A percentile compares a stretch with the other conserved stretches of the same genome.
Conservation (phyloP, 1,284 basidiomycete species). For the Sporisorium sorghi region DNA sequence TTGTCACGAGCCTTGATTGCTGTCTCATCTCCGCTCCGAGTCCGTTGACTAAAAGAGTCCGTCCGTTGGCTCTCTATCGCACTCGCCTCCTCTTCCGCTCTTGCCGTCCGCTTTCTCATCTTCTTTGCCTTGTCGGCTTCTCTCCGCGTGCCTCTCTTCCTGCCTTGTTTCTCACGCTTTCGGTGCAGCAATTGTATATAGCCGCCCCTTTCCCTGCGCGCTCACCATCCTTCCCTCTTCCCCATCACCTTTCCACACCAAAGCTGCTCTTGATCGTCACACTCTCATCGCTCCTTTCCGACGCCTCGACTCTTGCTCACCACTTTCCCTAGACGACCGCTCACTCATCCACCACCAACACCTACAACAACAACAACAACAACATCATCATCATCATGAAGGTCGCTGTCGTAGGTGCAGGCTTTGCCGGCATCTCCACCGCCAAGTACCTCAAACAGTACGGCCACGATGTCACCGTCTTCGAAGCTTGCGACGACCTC, state of each 20-base stretch:
- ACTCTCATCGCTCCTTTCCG: neutral
- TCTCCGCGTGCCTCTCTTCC: neutral
- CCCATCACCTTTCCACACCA: too few relatives aligned
- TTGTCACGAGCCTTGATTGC: too few relatives aligned
- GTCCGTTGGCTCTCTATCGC: too few relatives aligned
- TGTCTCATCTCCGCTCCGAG: too few relatives aligned
- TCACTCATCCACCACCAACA: neutral
- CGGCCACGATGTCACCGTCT: slow-evolving; percentile 49
- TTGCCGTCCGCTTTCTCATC: neutral
- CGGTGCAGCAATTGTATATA: slow-evolving; percentile 29
- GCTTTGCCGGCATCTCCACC: slow-evolving; percentile 52
- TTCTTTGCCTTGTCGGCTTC: neutral
- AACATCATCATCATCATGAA: slow-evolving; percentile 18
- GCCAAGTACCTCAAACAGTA: slow-evolving; percentile 51
- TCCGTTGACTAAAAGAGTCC: too few relatives aligned
- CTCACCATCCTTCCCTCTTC: neutral
- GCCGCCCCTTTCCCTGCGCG: slow-evolving; percentile 2
- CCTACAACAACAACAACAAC: neutral
- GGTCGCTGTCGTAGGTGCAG: slow-evolving; percentile 51
- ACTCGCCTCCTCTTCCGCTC: too few relatives aligned
- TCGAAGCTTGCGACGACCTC: slow-evolving; percentile 41
- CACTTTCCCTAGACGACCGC: neutral
- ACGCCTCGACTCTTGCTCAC: neutral
- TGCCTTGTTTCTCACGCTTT: neutral
- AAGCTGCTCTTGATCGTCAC: too few relatives aligned